Evolutionary conservation across 371 early-diverging fungal species (phyloP).

Genomic region (Smittium mucronatum): DNA sequence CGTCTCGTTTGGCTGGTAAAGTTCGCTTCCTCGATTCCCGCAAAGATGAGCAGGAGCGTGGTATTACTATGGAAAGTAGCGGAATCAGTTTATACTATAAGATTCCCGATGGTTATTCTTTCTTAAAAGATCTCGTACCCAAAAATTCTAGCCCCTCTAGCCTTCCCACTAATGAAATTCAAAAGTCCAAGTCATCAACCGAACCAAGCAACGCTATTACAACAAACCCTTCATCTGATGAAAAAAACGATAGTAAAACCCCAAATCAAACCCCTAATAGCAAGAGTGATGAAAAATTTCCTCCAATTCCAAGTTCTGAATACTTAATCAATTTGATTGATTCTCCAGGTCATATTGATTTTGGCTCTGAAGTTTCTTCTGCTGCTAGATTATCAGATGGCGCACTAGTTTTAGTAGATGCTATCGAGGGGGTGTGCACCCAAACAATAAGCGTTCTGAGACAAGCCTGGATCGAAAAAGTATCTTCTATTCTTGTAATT

Average conservation of each 20-base stretch:
- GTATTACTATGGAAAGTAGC: constrained; percentile 99
- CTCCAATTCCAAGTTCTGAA: constrained; percentile 36
- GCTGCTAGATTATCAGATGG: constrained; percentile 96
- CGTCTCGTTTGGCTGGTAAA: constrained; percentile 90
- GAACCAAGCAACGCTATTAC: constrained; percentile 20
- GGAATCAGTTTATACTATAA: constrained; percentile 87
- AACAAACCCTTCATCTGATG: not conserved
- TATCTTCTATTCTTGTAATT: constrained; percentile 85
- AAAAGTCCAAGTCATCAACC: too few species aligned
- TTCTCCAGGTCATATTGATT: constrained; percentile 99
- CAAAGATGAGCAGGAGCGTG: constrained; percentile 98
- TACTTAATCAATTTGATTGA: constrained; percentile 96
- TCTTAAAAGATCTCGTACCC: not conserved
- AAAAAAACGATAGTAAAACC: not conserved
- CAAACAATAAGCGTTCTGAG: constrained; percentile 93
- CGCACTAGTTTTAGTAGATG: constrained; percentile 94
- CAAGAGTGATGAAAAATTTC: constrained; percentile 11
- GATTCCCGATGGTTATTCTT: constrained; percentile 36
- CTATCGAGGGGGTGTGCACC: constrained; percentile 97
- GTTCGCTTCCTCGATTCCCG: constrained; percentile 97
- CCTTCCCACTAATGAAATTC: too few species aligned
- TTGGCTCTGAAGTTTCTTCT: constrained; percentile 92
- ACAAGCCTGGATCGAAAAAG: constrained; percentile 85
- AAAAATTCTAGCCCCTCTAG: not conserved
- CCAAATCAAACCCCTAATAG: not conserved